Evolutionary conservation across 768 basidiomycete species (phyloP), one percentile per base, ranked within the genome.

Genomic region (Termitomyces sp.): DNA sequence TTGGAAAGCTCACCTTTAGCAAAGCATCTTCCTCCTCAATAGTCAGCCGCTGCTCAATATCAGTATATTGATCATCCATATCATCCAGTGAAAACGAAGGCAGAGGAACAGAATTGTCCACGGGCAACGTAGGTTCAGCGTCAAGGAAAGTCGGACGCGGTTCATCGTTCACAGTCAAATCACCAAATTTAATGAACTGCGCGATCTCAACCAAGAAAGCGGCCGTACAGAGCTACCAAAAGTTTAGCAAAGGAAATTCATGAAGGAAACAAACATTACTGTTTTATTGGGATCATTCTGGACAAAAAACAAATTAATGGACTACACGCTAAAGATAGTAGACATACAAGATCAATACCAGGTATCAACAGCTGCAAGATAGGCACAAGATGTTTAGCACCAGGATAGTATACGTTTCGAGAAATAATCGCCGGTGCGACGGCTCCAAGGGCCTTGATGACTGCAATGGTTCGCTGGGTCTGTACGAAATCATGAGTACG

Each of bases 381-480:
- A 5, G 88, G 86, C 11, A 91, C 77, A 11, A 96, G 81, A 71
- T 92, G 83, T 70, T 92, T 92, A 3, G 90, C 92, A 14, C 94
- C 93, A 6, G 85, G 80, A 64, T 91, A 89, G 73, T 92, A 92
- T 12, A 92, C 82, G 20, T 86, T 77, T 3, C 93, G 83, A 43
- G 87, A 91, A n/a, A 91, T 84, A 43, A 96, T 80, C 4, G 92
- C 86, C 29, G 89, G 87, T 9, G 88, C 86, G n/a, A 92, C 78
- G 46, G 91, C 89, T 36, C 89, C 86, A 8, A 95, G 79, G 2
- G 91, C 91, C 63, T 92, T 92, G 71, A 95, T 93, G 32, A 92
- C 87, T 9, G 94, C 88, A 49, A 89, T 83, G 0, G 92, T 95
- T 53, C 94, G 80, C 65, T 94, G 88, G 0, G 93, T 95, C 88